Evolutionary conservation across 495 filamentous ascomycete genomes (phyloP), one percentile per base, ranked within the genome.

Genomic region (Schizothecium vesticola): DNA sequence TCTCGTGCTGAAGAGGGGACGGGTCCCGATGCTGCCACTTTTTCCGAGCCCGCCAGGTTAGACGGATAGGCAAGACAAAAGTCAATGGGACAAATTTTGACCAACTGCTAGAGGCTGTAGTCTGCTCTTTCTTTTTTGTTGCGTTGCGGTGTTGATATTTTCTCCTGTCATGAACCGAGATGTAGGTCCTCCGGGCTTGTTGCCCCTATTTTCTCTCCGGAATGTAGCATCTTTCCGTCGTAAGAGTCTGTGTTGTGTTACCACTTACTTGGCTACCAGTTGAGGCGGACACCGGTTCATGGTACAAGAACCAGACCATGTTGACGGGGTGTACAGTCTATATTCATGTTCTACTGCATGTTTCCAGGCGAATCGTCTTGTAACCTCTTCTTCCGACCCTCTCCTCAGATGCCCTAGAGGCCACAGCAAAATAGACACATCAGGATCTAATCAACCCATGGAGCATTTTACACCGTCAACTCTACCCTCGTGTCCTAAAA

Each of bases 61-160:
- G 55, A 43, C 61, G 61, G 51, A 62, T 63, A 63, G 67, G 67
- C 23, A 64, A 68, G 67, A 68, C 59, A 68, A 68, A 68, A 68
- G 61, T 64, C 56, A 55, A 68, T 68, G 28, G 36, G 61, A 59
- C 61, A 64, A 58, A 56, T 43, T 28, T 61, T 61, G 57, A 61
- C 33, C 29, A 31, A 63, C 10, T 28, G 28, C 4, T 2, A 6
- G 26, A 28, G 26, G 16, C 19, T 56, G 24, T 16, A 19, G 22
- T 6, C 56, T 25, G 3, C 7, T 1, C 2, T 28, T 59, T 7
- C 6, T 24, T 26, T 28, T 25, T 7, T 59, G 56, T 11, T 6
- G 57, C 57, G 26, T 23, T 24, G 25, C 1, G 1, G 12, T 23
- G 21, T n/a, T 8, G 13, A n/a, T 24, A 3, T 59, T 19, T 19